phyloP scores from a whole-genome alignment of 2,329 filamentous ascomycete species.

The Triangularia verruculosa region DNA sequence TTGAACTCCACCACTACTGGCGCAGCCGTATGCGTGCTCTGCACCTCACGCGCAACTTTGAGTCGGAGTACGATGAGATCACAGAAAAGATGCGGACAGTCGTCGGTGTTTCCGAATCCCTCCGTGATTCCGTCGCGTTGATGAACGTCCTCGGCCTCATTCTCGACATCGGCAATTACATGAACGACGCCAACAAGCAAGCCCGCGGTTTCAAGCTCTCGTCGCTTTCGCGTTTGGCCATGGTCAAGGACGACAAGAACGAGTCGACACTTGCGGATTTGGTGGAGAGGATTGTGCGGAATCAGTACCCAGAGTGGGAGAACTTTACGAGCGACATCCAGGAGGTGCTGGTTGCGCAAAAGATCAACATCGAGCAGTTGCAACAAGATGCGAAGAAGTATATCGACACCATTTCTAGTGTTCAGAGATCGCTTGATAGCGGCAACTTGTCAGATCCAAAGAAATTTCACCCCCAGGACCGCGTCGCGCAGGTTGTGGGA shows the following conservation, averaged over 20 bases:
- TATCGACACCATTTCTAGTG: conserved; percentile 90
- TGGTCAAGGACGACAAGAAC: conserved; percentile 99
- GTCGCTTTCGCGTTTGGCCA: conserved; percentile 84
- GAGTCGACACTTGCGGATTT: conserved; percentile 93
- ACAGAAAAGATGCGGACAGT: conserved; percentile 80
- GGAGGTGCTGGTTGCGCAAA: conserved; percentile 75
- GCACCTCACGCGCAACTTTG: conserved; percentile 76
- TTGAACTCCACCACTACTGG: conserved; percentile 96
- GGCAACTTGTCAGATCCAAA: conserved; percentile 95
- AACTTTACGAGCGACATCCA: conserved; percentile 79
- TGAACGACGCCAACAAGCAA: conserved; percentile 99
- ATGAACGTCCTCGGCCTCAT: conserved; percentile 97
- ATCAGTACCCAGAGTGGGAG: conserved; percentile 96
- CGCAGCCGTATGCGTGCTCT: conserved; percentile 94
- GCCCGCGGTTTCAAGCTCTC: conserved; percentile 97
- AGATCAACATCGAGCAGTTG: conserved; percentile 92
- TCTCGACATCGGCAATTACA: conserved; percentile 97
- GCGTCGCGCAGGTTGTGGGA: conserved; percentile 87
- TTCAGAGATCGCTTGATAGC: conserved; percentile 86
- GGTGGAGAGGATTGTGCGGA: conserved; percentile 92
- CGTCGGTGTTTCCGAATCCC: conserved; percentile 80
- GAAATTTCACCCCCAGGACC: conserved; percentile 96
- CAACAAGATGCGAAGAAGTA: conserved; percentile 85
- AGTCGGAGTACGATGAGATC: conserved; percentile 88
- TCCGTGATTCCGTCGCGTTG: conserved; percentile 85